Evolutionary conservation across 2,329 filamentous ascomycete genomes (phyloP).

Genomic region (Scytalidium sp.): DNA sequence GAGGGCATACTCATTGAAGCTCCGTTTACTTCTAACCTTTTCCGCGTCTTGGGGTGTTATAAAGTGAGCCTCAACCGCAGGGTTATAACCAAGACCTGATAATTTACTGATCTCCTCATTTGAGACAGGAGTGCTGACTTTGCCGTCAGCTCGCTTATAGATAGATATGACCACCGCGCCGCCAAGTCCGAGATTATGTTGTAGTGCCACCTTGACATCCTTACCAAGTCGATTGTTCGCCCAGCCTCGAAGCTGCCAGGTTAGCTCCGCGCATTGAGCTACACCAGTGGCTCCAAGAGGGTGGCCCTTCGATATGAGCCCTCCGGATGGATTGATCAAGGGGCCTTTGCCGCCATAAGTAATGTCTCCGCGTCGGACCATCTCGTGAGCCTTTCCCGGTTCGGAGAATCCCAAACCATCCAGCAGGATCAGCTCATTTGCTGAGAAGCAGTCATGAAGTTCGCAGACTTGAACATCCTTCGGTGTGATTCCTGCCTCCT

Average conservation of each 20-base stretch:
- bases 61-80: conserved; percentile 69
- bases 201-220: conserved; percentile 68
- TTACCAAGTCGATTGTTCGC: conserved; percentile 77
- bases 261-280: conserved; percentile 87
- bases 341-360: conserved; percentile 71
- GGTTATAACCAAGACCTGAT: conserved; percentile 82
- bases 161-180: conserved; percentile 86
- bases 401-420: conserved; percentile 77
- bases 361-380: conserved; percentile 80
- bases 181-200: conserved; percentile 89
- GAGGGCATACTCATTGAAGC: background rate
- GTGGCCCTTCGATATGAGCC: conserved; percentile 91
- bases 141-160: conserved; percentile 77
- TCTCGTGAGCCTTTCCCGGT: conserved; percentile 81
- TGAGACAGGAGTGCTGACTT: conserved; percentile 58
- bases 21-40: background rate
- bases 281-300: conserved; percentile 87
- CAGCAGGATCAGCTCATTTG: conserved; percentile 86
- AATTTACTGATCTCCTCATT: conserved; percentile 60
- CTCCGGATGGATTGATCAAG: conserved; percentile 86
- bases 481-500: conserved; percentile 66
- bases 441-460: conserved; percentile 91
- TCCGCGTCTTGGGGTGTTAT: background rate
- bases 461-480: conserved; percentile 78
- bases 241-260: conserved; percentile 93